Percentiles rank a stretch among this genome's conserved stretches.
phyloP scores from a whole-genome alignment of 108 stramenopile genomes.

The Cyclostephanos invisitatus region DNA sequence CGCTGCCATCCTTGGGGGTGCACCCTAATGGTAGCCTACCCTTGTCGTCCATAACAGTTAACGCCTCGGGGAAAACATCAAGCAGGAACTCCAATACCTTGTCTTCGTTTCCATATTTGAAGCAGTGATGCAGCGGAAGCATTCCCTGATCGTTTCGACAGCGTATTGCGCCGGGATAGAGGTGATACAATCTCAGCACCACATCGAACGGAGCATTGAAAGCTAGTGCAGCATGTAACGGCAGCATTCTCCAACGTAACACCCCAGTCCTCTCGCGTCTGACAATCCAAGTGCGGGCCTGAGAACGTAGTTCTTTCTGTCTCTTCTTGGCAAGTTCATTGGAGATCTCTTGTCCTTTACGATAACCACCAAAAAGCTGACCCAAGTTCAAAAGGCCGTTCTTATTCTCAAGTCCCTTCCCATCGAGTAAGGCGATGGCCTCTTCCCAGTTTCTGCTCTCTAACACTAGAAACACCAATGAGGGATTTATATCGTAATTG shows the following conservation, averaged over 20 bases:
- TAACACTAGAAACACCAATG: conserved; percentile 67
- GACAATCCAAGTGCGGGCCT: conserved; percentile 77
- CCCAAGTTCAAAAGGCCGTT: conserved; percentile 32
- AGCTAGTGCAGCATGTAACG: conserved; percentile 61
- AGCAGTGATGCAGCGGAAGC: conserved; percentile 66
- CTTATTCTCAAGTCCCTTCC: conserved; percentile 29
- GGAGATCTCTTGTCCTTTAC: conserved; percentile 34
- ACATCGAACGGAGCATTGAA: conserved; percentile 66
- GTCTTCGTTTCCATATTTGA: conserved; percentile 54
- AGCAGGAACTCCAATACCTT: conserved; percentile 62
- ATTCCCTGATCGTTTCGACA: conserved; percentile 63
- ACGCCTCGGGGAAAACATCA: conserved; percentile 64
- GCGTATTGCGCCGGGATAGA: conserved; percentile 55
- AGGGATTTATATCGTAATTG: conserved; percentile 71
- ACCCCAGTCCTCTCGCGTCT: conserved; percentile 51
- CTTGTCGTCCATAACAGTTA: conserved; percentile 62
- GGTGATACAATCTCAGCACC: conserved; percentile 51
- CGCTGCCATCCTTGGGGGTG: conserved; percentile 44
- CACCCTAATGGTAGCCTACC: conserved; percentile 39
- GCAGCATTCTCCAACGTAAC: conserved; percentile 69
- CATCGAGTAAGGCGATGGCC: conserved; percentile 45
- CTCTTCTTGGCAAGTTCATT: conserved; percentile 41
- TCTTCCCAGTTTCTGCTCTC: conserved; percentile 69
- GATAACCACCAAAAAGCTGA: conserved; percentile 18
- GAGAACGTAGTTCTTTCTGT: conserved; percentile 36